phyloP scores from a whole-genome alignment of 129 eudicot species.

The Pittosporum tobira region DNA sequence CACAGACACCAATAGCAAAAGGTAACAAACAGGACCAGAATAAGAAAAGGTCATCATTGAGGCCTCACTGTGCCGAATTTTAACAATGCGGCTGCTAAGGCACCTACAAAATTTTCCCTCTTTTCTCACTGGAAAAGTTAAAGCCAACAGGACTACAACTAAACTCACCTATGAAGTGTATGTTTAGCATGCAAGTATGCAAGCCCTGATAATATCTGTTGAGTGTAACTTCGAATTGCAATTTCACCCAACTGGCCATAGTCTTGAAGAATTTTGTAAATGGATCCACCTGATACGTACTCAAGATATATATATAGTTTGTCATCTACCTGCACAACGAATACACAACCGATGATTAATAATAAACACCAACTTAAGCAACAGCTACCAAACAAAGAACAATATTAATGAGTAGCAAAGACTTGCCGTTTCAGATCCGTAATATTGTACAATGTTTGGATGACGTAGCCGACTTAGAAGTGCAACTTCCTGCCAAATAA shows the following conservation, averaged over 20 bases:
- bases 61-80: background rate
- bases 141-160: background rate
- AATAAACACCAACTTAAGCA: too few species aligned
- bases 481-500: constrained; percentile 44
- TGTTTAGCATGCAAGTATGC: constrained; percentile 58
- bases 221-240: constrained; percentile 53
- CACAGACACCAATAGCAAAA: background rate
- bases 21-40: background rate
- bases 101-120: background rate
- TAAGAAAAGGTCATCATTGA: too few species aligned
- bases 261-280: constrained; percentile 64
- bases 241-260: constrained; percentile 61
- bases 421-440: constrained; percentile 48
- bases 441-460: constrained; percentile 61
- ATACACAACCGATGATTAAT: too few species aligned
- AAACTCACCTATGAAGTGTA: constrained; percentile 54
- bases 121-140: background rate
- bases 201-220: constrained; percentile 56
- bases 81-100: background rate
- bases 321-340: constrained; percentile 45
- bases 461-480: constrained; percentile 53
- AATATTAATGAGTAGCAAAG: constrained; percentile 1
- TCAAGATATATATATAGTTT: constrained; percentile 62
- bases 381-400: background rate
- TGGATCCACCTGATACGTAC: constrained; percentile 79